Conservation (phyloP, 331 rosid genomes). For the Malus hybrid region DNA sequence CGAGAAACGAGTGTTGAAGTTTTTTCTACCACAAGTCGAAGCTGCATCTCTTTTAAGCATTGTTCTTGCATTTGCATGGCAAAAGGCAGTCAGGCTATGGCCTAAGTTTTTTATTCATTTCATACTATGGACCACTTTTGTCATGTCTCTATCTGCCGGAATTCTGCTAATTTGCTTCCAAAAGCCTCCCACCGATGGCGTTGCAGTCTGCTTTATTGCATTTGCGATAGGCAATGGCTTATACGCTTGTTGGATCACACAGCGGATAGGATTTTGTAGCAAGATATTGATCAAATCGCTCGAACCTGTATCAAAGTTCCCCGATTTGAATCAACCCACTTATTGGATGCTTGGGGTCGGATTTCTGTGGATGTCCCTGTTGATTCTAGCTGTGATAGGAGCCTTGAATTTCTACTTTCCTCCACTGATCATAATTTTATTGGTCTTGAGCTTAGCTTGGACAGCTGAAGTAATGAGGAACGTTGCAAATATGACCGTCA, state of each 20-base stretch:
- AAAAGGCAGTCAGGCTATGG: slow-evolving; percentile 70
- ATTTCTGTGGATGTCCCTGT: slow-evolving; percentile 85
- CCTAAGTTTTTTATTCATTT: slow-evolving; percentile 78
- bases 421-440: slow-evolving; percentile 47
- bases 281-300: slow-evolving; percentile 61
- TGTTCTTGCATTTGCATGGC: slow-evolving; percentile 82
- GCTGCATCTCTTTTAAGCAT: slow-evolving; percentile 76
- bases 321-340: slow-evolving; percentile 59
- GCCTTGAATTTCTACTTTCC: slow-evolving; percentile 72
- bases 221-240: slow-evolving; percentile 81
- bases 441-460: slow-evolving; percentile 74
- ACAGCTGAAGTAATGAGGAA: slow-evolving; percentile 94
- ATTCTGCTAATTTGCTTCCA: slow-evolving; percentile 83
- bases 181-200: slow-evolving; percentile 63
- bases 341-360: slow-evolving; percentile 68
- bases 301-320: slow-evolving; percentile 61
- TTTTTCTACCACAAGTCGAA: slow-evolving; percentile 79
- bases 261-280: slow-evolving; percentile 61
- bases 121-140: slow-evolving; percentile 69
- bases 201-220: slow-evolving; percentile 76
- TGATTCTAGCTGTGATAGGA: slow-evolving; percentile 81
- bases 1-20: slow-evolving; percentile 50
- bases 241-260: slow-evolving; percentile 81
- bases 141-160: slow-evolving; percentile 69
- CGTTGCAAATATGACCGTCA: slow-evolving; percentile 72